phyloP scores from a whole-genome alignment of 306 rosid genomes.

The Cyamopsis tetragonoloba region DNA sequence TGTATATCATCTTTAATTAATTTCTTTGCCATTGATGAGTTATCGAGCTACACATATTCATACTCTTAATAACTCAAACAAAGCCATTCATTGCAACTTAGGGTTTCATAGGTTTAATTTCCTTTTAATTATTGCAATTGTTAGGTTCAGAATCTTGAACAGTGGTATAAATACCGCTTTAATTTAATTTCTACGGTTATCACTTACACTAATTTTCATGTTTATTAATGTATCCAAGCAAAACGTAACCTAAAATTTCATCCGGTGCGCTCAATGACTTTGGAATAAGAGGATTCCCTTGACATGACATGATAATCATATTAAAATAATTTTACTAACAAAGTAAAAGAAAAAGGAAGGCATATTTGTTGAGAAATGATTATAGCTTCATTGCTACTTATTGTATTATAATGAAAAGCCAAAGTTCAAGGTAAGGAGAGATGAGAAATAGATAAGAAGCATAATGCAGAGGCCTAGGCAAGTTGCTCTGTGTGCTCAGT shows the following conservation, averaged over 20 bases:
- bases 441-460: conserved; percentile 28
- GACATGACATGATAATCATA: conserved; percentile 33
- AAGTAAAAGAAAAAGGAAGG: conserved; percentile 29
- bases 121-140: too few relatives aligned
- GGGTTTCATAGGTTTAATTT: too few relatives aligned
- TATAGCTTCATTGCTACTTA: conserved; percentile 24
- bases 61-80: too few relatives aligned
- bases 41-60: too few relatives aligned
- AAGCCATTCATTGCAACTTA: conserved; percentile 1
- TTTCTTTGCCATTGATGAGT: too few relatives aligned
- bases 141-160: conserved; percentile 6
- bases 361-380: conserved; percentile 40
- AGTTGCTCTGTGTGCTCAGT: conserved; percentile 20
- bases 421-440: conserved; percentile 54
- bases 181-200: not conserved
- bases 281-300: conserved; percentile 29
- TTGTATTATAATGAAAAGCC: conserved; percentile 47
- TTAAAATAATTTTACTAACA: conserved; percentile 29
- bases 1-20: too few relatives aligned
- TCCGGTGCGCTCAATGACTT: conserved; percentile 7
- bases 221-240: conserved; percentile 25
- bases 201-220: conserved; percentile 11
- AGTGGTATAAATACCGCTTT: conserved; percentile 20
- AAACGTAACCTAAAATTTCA: not conserved
- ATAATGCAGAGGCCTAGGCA: conserved; percentile 24